Percentiles rank a stretch among this genome's conserved stretches.
Conservation (phyloP, 805 yeast genomes). For the Lachancea kluyveri region DNA sequence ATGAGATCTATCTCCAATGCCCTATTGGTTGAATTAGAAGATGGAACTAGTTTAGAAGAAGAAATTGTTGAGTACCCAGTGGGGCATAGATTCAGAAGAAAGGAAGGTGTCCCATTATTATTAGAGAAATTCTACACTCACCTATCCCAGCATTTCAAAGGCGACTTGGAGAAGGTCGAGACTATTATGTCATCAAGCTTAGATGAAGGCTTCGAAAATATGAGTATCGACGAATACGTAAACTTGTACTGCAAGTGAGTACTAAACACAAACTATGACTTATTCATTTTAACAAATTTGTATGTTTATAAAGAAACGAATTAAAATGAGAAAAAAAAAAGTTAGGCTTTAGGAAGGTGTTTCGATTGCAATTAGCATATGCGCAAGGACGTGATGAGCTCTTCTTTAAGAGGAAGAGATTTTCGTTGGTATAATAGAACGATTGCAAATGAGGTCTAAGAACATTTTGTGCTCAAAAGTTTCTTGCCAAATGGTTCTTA, state of each 20-base stretch:
- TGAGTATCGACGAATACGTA: constrained; percentile 45
- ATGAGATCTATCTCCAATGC: constrained; percentile 57
- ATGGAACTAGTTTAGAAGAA: constrained; percentile 48
- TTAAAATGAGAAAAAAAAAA: too few relatives aligned
- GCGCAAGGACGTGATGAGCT: too few relatives aligned
- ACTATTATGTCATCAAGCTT: constrained; percentile 34
- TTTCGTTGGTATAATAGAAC: too few relatives aligned
- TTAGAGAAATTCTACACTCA: constrained; percentile 47
- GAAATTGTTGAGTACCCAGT: constrained; percentile 50
- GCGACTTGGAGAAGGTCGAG: constrained; percentile 31
- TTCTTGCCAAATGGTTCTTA: too few relatives aligned
- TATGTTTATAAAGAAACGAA: too few relatives aligned
- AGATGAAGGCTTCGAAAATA: constrained; percentile 30
- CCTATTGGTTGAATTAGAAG: constrained; percentile 42
- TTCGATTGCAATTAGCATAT: too few relatives aligned
- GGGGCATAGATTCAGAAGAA: constrained; percentile 53
- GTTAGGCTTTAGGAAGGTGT: too few relatives aligned
- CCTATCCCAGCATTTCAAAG: constrained; percentile 38
- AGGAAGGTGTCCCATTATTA: constrained; percentile 52
- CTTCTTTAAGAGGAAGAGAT: too few relatives aligned
- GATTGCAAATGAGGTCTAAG: too few relatives aligned
- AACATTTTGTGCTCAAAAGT: too few relatives aligned
- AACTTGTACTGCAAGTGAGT: constrained; percentile 30
- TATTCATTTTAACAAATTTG: too few relatives aligned
- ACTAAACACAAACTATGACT: neutral